Conservation (phyloP, 2,329 filamentous ascomycete genomes). For the Penicillium corylophilum region DNA sequence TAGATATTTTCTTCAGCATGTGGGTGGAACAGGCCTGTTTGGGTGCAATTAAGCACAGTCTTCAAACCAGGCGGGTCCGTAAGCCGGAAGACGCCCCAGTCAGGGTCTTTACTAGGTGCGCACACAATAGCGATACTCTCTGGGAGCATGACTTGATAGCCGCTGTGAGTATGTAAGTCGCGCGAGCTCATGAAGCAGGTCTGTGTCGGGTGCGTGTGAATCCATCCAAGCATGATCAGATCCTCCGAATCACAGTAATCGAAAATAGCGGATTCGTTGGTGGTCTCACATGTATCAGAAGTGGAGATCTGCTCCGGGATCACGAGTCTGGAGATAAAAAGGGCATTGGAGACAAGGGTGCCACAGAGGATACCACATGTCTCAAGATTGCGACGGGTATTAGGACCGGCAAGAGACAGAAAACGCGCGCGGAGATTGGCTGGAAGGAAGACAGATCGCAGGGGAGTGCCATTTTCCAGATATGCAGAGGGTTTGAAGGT, state of each 20-base stretch:
- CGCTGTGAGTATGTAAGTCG: conserved; percentile 88
- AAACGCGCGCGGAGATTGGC: conserved; percentile 71
- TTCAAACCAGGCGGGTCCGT: conserved; percentile 90
- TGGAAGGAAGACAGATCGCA: conserved; percentile 86
- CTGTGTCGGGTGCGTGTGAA: conserved; percentile 94
- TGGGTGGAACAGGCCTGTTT: conserved; percentile 81
- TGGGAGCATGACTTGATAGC: conserved; percentile 93
- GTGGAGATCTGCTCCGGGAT: conserved; percentile 90
- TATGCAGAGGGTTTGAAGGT: conserved; percentile 83
- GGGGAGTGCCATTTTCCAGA: conserved; percentile 81
- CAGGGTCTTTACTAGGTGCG: conserved; percentile 71
- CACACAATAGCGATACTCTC: conserved; percentile 98
- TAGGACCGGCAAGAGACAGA: conserved; percentile 68
- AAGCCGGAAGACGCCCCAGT: conserved; percentile 87
- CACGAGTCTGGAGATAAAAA: conserved; percentile 85
- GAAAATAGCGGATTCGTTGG: conserved; percentile 80
- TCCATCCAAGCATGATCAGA: conserved; percentile 88
- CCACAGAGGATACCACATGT: conserved; percentile 95
- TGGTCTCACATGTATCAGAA: conserved; percentile 90
- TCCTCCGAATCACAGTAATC: conserved; percentile 86
- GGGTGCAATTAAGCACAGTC: conserved; percentile 75
- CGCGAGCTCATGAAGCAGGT: conserved; percentile 97
- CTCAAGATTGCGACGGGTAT: conserved; percentile 80
- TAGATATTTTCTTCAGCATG: conserved; percentile 72
- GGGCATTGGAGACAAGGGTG: conserved; percentile 83